A percentile compares a stretch with the other conserved stretches of the same genome.
phyloP scores from a whole-genome alignment of 2,329 filamentous ascomycete species.

The Diplodia sapinea region DNA sequence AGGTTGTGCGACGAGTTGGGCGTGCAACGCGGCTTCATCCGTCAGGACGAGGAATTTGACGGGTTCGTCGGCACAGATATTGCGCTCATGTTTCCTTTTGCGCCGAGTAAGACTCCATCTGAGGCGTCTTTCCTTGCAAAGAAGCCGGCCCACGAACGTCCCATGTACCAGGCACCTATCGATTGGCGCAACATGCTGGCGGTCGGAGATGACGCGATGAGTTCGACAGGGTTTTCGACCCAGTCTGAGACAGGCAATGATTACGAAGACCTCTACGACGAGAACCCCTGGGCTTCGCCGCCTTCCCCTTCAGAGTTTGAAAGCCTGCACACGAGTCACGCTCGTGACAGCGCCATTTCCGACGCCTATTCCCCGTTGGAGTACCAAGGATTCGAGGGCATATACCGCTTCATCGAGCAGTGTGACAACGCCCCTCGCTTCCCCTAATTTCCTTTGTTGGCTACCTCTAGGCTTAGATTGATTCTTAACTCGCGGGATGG shows the following conservation, averaged over 20 bases:
- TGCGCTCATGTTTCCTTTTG: constrained; percentile 85
- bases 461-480: constrained; percentile 27
- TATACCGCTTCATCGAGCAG: constrained; percentile 69
- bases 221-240: constrained; percentile 46
- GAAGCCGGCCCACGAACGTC: constrained; percentile 44
- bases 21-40: constrained; percentile 78
- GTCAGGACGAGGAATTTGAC: constrained; percentile 80
- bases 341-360: constrained; percentile 40
- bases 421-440: constrained; percentile 53
- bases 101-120: constrained; percentile 64
- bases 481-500: background rate
- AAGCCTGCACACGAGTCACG: constrained; percentile 62
- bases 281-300: constrained; percentile 60
- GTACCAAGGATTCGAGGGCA: constrained; percentile 69
- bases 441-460: constrained; percentile 4
- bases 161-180: constrained; percentile 50
- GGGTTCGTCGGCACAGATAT: constrained; percentile 69
- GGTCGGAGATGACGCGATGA: constrained; percentile 36
- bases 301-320: constrained; percentile 61
- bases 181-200: constrained; percentile 66
- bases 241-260: constrained; percentile 49
- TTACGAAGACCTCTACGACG: constrained; percentile 48
- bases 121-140: constrained; percentile 54
- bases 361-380: constrained; percentile 55
- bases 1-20: constrained; percentile 83